A percentile compares a stretch with the other conserved stretches of the same genome.
These are phyloP conservation scores for Lotmaria passim DNA, from an alignment of 208 protist genomes.

Conservation along the genomic window DNA sequence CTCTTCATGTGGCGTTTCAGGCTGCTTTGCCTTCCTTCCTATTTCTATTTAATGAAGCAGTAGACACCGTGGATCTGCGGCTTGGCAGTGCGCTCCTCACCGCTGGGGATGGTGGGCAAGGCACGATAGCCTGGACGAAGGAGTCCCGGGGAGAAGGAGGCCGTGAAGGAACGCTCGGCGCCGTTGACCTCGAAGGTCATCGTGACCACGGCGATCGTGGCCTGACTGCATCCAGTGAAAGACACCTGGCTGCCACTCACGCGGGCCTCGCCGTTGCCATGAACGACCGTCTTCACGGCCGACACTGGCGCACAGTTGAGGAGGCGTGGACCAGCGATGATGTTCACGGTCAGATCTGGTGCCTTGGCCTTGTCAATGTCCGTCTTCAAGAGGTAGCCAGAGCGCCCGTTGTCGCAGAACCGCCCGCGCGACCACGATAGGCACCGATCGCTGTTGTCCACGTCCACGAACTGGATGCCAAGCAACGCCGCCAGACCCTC, in stretches of 20 bases:
- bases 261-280: slow-evolving; percentile 60
- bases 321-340: slow-evolving; percentile 77
- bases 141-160: slow-evolving; percentile 71
- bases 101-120: slow-evolving; percentile 52
- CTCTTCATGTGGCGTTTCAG: too few species aligned
- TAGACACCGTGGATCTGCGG: slow-evolving; percentile 66
- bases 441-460: slow-evolving; percentile 52
- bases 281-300: slow-evolving; percentile 44
- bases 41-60: slow-evolving; percentile 67
- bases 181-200: slow-evolving; percentile 79
- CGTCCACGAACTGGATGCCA: slow-evolving; percentile 82
- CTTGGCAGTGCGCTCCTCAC: slow-evolving; percentile 46
- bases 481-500: slow-evolving; percentile 50
- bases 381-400: slow-evolving; percentile 85
- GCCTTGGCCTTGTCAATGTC: slow-evolving; percentile 48
- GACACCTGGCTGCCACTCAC: slow-evolving; percentile 62
- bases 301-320: slow-evolving; percentile 55
- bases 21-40: too few species aligned
- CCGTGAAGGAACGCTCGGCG: slow-evolving; percentile 54
- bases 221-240: slow-evolving; percentile 73
- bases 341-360: slow-evolving; percentile 55
- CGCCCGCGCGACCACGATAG: slow-evolving; percentile 68
- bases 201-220: slow-evolving; percentile 67
- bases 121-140: slow-evolving; percentile 77
- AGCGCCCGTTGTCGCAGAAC: slow-evolving; percentile 85